Evolutionary conservation across 2,329 filamentous ascomycete genomes (phyloP).

Genomic region (Hirsutella minnesotensis): DNA sequence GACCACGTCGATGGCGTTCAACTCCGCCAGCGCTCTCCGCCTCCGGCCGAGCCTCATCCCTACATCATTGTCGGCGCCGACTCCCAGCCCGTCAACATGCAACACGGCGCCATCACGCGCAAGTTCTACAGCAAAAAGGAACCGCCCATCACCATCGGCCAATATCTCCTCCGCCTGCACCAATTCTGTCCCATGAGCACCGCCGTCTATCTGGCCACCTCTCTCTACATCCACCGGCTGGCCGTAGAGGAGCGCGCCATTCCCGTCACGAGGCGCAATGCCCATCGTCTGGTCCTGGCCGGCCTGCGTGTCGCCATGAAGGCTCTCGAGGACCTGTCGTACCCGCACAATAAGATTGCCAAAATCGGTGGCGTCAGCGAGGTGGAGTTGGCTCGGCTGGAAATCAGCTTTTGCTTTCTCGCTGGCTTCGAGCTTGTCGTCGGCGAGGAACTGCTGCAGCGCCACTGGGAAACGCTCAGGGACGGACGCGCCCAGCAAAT

Average conservation of each 20-base stretch:
- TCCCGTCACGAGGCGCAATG: conserved; percentile 70
- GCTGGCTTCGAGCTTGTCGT: conserved; percentile 72
- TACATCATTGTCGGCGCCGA: conserved; percentile 55
- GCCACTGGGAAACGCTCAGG: conserved; percentile 21
- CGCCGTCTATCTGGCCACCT: conserved; percentile 83
- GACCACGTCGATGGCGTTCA: conserved; percentile 41
- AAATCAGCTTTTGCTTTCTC: conserved; percentile 82
- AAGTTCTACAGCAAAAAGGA: conserved; percentile 89
- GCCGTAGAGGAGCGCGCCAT: conserved; percentile 68
- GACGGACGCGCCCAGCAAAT: conserved; percentile 15
- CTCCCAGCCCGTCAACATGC: conserved; percentile 60
- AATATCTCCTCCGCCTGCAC: conserved; percentile 80
- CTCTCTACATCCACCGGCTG: conserved; percentile 75
- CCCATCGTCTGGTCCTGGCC: conserved; percentile 75
- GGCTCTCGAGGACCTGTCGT: conserved; percentile 83
- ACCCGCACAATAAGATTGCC: conserved; percentile 72
- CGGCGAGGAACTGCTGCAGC: conserved; percentile 16
- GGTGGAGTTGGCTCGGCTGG: conserved; percentile 67
- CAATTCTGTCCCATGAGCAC: conserved; percentile 88
- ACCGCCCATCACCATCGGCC: conserved; percentile 69
- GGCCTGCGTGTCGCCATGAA: conserved; percentile 85
- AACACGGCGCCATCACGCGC: conserved; percentile 75
- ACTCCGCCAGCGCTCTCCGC: conserved; percentile 22
- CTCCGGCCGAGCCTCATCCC: conserved; percentile 25
- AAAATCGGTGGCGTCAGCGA: conserved; percentile 82